A percentile compares a stretch with the other conserved stretches of the same genome.
These are phyloP conservation scores for Volvox africanus DNA, from an alignment of 139 green algal genomes.

Conservation along the genomic window DNA sequence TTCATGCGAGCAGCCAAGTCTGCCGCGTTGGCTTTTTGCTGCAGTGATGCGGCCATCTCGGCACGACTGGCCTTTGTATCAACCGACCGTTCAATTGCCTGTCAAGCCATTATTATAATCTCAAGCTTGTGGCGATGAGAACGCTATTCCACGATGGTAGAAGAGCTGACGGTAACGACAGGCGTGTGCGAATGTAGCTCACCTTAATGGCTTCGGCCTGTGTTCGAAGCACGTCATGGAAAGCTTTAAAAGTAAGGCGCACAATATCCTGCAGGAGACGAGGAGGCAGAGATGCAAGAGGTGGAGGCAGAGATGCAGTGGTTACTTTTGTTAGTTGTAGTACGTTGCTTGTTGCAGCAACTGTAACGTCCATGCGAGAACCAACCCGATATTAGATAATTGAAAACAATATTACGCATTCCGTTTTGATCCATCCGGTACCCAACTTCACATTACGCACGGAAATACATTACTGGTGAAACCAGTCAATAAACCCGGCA, in stretches of 20 bases:
- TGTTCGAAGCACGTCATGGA: conserved; percentile 67
- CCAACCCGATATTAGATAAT: too few relatives aligned
- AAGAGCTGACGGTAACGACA: too few relatives aligned
- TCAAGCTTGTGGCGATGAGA: too few relatives aligned
- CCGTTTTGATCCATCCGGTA: too few relatives aligned
- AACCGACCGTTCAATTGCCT: conserved; percentile 50
- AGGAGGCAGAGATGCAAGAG: not conserved
- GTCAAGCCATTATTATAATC: too few relatives aligned
- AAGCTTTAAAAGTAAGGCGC: conserved; percentile 67
- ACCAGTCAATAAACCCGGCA: too few relatives aligned
- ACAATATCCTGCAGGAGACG: conserved; percentile 61
- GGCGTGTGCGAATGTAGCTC: not conserved
- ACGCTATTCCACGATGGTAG: too few relatives aligned
- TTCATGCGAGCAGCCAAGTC: conserved; percentile 47
- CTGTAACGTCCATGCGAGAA: too few relatives aligned
- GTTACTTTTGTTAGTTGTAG: not conserved
- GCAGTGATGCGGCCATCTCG: conserved; percentile 45
- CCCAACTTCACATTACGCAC: not conserved
- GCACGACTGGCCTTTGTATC: conserved; percentile 55
- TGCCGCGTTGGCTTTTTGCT: conserved; percentile 53
- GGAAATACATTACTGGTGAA: not conserved
- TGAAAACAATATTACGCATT: too few relatives aligned
- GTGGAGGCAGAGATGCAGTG: not conserved
- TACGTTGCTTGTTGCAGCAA: not conserved
- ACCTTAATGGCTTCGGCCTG: conserved; percentile 61